Base-by-base conservation (phyloP, 768 basidiomycete species). In the Trametes coccinea region DNA sequence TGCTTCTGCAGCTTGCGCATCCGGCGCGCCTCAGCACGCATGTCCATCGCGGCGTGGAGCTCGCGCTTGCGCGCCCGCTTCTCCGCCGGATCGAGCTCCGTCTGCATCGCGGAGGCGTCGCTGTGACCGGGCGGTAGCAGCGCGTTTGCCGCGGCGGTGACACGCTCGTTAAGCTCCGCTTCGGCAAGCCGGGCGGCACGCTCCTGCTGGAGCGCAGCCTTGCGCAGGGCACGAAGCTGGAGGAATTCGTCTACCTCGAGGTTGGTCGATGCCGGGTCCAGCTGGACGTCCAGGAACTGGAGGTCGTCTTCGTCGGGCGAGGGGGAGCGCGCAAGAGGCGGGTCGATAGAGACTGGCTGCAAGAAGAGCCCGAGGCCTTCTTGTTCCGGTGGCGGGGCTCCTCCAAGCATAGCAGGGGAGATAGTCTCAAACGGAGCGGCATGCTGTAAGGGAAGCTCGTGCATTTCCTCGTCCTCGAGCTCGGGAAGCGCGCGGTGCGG, bases 1-100 rank as follows among this genome's bases (percentile, higher is more conserved):
- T 85, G 86, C 66, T 81, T 80, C 66, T 83, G 81, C 52, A 76
- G 73, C 70, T 82, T 84, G 63, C 80, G 73, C 64, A 57, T 69
- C 62, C 74, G 78, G 64, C 78, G 73, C 55, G 79, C 80, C 66
- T 81, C 82, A 61, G 74, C 74, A 37, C 76, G 74, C 59, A 70
- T 66, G 60, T 75, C 73, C 61, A 75, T 74, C 67, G 75, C 73
- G n/a, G 73, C 73, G 55, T 76, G 73, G 52, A 71, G 62, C 65
- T 72, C 71, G 57, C 66, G 67, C 56, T 69, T 66, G 37, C 64
- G 65, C 34, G 43, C 55, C 54, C 70, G 69, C 62, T 66, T 65
- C 61, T 68, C 67, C 40, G 65, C 65, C 29, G 66, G 53, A 56
- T 53, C 61, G 17, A 75, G 56, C 75, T 69, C 68, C 31, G 54